Evolutionary conservation across 352 stramenopile species (phyloP), one percentile per base, ranked within the genome.

Genomic region (Phytopythium vexans): DNA sequence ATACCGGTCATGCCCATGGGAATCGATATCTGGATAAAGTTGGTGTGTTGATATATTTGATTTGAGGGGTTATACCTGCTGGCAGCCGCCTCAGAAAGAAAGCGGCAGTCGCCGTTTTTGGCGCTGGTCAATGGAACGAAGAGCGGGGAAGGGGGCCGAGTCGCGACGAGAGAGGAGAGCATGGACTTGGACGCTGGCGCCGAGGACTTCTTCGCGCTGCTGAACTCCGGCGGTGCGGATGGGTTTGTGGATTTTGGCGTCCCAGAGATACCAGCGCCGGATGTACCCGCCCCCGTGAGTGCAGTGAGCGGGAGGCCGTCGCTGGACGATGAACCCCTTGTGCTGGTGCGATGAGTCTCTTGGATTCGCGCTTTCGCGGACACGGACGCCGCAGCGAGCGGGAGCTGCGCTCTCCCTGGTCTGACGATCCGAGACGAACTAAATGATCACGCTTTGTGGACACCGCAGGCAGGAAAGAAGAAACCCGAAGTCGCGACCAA

Each of bases 181-280:
- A 92, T 92, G 82, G 82, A 92, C 50, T 49, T 92, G 32, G 85
- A 94, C 56, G 82, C 67, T 2, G 76, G 80, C 27, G 82, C 82
- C 9, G 72, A 86, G n/a, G 82, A 94, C 54, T 94, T 92, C 54
- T 92, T 94, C 51, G 71, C 78, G 53, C 77, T 78, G 51, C 67
- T 92, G 14, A 77, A 92, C 64, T 86, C 84, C 39, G 79, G 73
- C 32, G 52, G 54, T n/a, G 73, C 68, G 21, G 74, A 88, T 39
- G 64, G 64, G 10, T 90, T 91, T 48, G 59, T 72, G 32, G 74
- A 80, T 60, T 88, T 88, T 42, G 67, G 46, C 46, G 58, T 74
- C 42, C 63, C 64, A 16, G 64, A 70, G 36, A 60, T 77, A 39
- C 65, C 66, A 16, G 65, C 68, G 37, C 61, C 61, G 14, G 52